A percentile compares a stretch with the other conserved stretches of the same genome.
Conservation (phyloP, 1,139 yeast genomes). For the Trichomonascaceae sp. region DNA sequence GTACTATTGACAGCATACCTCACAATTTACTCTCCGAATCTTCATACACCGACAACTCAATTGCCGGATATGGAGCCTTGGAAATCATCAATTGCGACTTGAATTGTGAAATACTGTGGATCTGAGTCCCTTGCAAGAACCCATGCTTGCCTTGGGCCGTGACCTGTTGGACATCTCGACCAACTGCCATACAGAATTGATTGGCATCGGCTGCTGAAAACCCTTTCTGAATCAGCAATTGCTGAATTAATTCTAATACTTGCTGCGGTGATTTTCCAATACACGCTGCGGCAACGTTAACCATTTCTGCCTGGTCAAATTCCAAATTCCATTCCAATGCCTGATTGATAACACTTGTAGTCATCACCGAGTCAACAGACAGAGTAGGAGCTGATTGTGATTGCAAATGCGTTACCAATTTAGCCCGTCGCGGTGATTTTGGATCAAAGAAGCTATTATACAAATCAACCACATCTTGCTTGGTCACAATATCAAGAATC, state of each 20-base stretch:
- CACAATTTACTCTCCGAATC: conserved; percentile 9
- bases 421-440: conserved; percentile 38
- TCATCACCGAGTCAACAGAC: conserved; percentile 19
- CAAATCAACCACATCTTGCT: conserved; percentile 52
- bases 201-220: conserved; percentile 12
- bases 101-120: conserved; percentile 26
- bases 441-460: conserved; percentile 44
- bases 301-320: conserved; percentile 22
- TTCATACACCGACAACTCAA: conserved; percentile 25
- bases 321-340: conserved; percentile 67
- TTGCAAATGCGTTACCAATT: conserved; percentile 60
- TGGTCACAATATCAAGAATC: conserved; percentile 46
- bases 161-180: conserved; percentile 12
- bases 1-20: too few species aligned
- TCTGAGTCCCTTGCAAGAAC: conserved; percentile 20
- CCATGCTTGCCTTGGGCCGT: conserved; percentile 8
- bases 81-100: conserved; percentile 28
- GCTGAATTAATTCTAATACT: conserved; percentile 11
- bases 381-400: conserved; percentile 41
- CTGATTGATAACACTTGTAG: conserved; percentile 39
- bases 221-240: conserved; percentile 14
- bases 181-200: conserved; percentile 15
- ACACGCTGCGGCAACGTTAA: conserved; percentile 17
- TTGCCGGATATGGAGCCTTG: conserved; percentile 32
- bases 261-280: conserved; percentile 14